phyloP scores from a whole-genome alignment of 441 rosid genomes.

The Theobroma grandiflorum region DNA sequence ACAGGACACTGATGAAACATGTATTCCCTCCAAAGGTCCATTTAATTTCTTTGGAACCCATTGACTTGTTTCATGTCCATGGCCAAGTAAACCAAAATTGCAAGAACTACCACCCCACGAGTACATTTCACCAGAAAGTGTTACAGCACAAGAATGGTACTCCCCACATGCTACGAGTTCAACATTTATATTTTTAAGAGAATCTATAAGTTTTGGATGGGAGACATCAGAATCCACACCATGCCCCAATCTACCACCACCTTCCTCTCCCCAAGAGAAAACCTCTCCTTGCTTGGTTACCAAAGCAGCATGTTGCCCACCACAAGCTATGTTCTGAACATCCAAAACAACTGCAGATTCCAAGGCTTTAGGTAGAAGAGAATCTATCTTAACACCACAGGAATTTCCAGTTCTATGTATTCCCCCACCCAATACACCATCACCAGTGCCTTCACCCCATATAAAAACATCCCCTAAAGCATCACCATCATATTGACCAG shows the following conservation, averaged over 20 bases:
- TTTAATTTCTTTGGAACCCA: constrained; percentile 61
- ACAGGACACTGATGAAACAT: constrained; percentile 66
- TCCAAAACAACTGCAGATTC: constrained; percentile 64
- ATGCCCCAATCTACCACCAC: constrained; percentile 64
- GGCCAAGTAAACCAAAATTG: constrained; percentile 58
- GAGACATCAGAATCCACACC: constrained; percentile 63
- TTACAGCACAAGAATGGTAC: constrained; percentile 63
- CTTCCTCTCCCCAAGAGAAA: constrained; percentile 66
- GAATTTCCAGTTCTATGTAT: constrained; percentile 44
- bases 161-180: constrained; percentile 69
- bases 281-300: constrained; percentile 66
- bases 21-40: constrained; percentile 66
- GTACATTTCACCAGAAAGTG: constrained; percentile 66
- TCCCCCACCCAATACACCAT: constrained; percentile 65
- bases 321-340: constrained; percentile 70
- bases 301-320: constrained; percentile 56
- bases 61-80: constrained; percentile 53
- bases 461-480: constrained; percentile 65
- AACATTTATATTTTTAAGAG: constrained; percentile 52
- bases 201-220: constrained; percentile 62
- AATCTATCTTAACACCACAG: constrained; percentile 49
- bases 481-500: constrained; percentile 67
- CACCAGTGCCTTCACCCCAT: constrained; percentile 66
- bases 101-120: constrained; percentile 61
- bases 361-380: constrained; percentile 56